Evolutionary conservation across 2,329 filamentous ascomycete species (phyloP).

Genomic region (Diplodia sapinea): DNA sequence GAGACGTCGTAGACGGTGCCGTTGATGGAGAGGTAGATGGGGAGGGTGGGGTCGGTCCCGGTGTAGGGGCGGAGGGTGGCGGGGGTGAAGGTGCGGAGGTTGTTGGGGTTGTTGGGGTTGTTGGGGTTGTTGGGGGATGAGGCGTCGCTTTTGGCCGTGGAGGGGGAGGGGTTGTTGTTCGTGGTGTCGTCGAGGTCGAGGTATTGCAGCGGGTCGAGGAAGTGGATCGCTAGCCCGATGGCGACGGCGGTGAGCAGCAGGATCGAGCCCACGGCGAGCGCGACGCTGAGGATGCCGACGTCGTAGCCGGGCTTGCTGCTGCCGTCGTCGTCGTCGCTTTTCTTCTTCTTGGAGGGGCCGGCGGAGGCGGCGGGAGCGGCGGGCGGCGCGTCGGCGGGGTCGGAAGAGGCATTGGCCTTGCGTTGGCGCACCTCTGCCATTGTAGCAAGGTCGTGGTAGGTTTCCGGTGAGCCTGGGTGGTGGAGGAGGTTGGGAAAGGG

Average conservation of each 20-base stretch:
- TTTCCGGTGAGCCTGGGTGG: not conserved
- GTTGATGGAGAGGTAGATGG: slow-evolving; percentile 42
- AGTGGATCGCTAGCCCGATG: slow-evolving; percentile 9
- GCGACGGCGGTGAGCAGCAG: slow-evolving; percentile 5
- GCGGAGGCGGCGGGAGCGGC: not conserved
- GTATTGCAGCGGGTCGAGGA: slow-evolving; percentile 27
- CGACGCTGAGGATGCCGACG: not conserved
- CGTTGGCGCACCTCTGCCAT: slow-evolving; percentile 24
- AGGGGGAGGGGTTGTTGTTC: not conserved
- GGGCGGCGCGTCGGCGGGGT: not conserved
- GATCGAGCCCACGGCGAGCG: slow-evolving; percentile 4
- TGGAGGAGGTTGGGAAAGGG: not conserved
- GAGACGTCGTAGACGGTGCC: slow-evolving; percentile 43
- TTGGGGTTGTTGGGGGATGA: not conserved
- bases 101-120: not conserved
- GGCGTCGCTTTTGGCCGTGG: not conserved
- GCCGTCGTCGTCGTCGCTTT: not conserved
- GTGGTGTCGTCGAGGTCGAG: not conserved
- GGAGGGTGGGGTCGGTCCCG: slow-evolving; percentile 37
- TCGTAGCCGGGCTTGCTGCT: not conserved
- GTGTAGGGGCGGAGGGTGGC: slow-evolving; percentile 37
- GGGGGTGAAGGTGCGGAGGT: slow-evolving; percentile 32
- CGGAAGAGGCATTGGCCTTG: slow-evolving; percentile 14
- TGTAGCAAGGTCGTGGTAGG: not conserved
- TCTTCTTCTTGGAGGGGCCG: not conserved